Evolutionary conservation across 345 rosid species (phyloP).

Genomic region (Arabidopsis arenosa): DNA sequence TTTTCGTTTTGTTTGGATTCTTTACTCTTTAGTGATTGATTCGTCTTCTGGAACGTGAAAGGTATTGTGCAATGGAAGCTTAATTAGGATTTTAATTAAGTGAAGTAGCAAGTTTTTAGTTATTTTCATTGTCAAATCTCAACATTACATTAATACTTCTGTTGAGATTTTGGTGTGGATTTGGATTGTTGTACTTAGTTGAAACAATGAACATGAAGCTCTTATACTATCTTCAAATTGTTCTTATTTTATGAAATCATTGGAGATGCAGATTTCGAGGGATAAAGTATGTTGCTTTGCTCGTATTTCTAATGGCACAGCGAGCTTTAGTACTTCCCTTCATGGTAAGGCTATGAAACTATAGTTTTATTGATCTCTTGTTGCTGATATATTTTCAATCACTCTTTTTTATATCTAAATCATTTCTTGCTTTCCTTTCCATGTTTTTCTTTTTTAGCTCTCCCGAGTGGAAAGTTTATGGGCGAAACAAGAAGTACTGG

Average conservation of each 20-base stretch:
- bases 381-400: neutral
- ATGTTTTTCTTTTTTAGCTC: conserved; percentile 46
- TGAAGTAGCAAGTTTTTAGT: neutral
- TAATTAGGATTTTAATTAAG: conserved; percentile 10
- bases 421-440: conserved; percentile 14
- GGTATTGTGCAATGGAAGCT: conserved; percentile 18
- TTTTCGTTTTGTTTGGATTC: neutral
- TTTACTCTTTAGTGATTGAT: neutral
- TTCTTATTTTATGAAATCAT: neutral
- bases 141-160: neutral
- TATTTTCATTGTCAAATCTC: neutral
- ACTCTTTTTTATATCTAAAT: neutral
- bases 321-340: conserved; percentile 42
- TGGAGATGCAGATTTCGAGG: conserved; percentile 49
- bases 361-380: neutral
- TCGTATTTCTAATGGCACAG: conserved; percentile 33
- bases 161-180: neutral
- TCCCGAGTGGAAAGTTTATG: conserved; percentile 39
- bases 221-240: neutral
- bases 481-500: conserved; percentile 44
- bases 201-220: conserved; percentile 10
- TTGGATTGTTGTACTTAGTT: neutral
- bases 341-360: conserved; percentile 49
- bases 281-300: conserved; percentile 43
- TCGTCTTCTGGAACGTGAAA: conserved; percentile 8